Evolutionary conservation across 768 basidiomycete genomes (phyloP).

Genomic region (Kwoniella botswanensis): DNA sequence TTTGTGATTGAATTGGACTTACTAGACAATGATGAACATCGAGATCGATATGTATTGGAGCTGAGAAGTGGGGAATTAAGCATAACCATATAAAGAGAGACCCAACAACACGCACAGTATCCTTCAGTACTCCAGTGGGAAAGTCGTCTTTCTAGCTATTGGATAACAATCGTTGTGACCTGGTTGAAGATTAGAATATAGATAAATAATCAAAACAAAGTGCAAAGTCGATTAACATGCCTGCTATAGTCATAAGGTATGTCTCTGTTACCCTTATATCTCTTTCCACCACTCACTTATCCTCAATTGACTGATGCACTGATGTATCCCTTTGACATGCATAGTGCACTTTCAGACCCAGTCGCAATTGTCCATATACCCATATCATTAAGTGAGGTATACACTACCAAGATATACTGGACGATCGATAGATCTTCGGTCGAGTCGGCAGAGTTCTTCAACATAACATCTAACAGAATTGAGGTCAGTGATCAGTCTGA

Average conservation of each 20-base stretch:
- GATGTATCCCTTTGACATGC: not conserved
- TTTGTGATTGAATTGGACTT: no score
- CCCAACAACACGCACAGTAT: no score
- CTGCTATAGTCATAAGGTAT: constrained; percentile 21
- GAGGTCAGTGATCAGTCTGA: constrained; percentile 33
- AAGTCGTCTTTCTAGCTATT: not conserved
- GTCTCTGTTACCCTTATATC: not conserved
- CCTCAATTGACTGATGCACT: not conserved
- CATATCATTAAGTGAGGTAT: constrained; percentile 16
- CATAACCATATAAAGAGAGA: no score
- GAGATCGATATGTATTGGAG: no score
- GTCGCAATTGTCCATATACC: constrained; percentile 51
- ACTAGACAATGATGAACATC: no score
- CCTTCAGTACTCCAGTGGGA: no score
- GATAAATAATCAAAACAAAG: not conserved
- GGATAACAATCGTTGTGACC: no score
- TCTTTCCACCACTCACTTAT: not conserved
- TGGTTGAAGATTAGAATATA: not conserved
- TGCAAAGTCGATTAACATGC: not conserved
- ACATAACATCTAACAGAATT: constrained; percentile 45
- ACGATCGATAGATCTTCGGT: constrained; percentile 36
- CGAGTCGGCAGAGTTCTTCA: constrained; percentile 48
- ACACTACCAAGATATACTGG: constrained; percentile 46
- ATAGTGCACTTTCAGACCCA: constrained; percentile 40
- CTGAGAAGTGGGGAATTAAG: no score